These are phyloP conservation scores for Venustampulla echinocandica DNA, from an alignment of 495 filamentous ascomycete genomes.

Conservation along the genomic window DNA sequence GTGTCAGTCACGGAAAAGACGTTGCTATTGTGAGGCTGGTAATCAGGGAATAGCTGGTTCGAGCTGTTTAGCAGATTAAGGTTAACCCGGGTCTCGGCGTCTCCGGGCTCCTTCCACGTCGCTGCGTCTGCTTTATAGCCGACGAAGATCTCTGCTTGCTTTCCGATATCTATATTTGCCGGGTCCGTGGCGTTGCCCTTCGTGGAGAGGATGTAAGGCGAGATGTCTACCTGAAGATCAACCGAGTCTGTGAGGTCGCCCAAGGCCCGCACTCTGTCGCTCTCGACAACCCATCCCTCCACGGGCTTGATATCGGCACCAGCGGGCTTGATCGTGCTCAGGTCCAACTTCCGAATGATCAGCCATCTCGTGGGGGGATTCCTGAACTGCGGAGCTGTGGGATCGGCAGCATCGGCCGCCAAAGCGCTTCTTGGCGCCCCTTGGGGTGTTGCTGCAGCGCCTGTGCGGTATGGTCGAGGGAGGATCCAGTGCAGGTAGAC, in stretches of 20 bases:
- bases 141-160: slow-evolving; percentile 46
- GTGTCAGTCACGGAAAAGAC: slow-evolving; percentile 43
- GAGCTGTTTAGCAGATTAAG: slow-evolving; percentile 30
- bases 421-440: too few species aligned
- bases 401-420: slow-evolving; percentile 2
- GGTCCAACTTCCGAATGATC: slow-evolving; percentile 30
- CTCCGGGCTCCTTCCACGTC: neutral
- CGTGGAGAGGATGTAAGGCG: slow-evolving; percentile 32
- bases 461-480: slow-evolving; percentile 36
- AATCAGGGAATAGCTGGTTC: slow-evolving; percentile 47
- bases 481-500: slow-evolving; percentile 49
- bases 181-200: slow-evolving; percentile 2
- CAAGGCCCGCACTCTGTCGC: slow-evolving; percentile 30
- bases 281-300: slow-evolving; percentile 42
- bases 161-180: too few species aligned
- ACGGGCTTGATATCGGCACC: slow-evolving; percentile 14
- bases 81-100: slow-evolving; percentile 7
- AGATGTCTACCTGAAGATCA: slow-evolving; percentile 41
- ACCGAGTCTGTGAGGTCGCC: slow-evolving; percentile 23
- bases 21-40: slow-evolving; percentile 36
- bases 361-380: slow-evolving; percentile 34
- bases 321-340: slow-evolving; percentile 10
- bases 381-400: slow-evolving; percentile 25
- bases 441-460: slow-evolving; percentile 4
- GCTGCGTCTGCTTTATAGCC: slow-evolving; percentile 20